Percentiles rank a stretch among this genome's conserved stretches.
Evolutionary conservation across 148 eudicot genomes (phyloP).

Genomic region (Beta vulgaris): DNA sequence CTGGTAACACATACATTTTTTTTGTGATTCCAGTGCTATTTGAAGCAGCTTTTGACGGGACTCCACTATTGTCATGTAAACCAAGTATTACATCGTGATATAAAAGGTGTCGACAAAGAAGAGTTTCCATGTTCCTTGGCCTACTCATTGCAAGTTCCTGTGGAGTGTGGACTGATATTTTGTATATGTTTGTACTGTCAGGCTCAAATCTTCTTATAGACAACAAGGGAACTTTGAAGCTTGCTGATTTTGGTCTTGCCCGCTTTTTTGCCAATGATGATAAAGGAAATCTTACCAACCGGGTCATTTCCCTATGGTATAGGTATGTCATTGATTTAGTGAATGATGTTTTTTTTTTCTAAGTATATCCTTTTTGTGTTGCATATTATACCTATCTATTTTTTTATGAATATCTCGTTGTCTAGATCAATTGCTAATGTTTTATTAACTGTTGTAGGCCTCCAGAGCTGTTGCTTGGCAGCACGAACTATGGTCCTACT

Average conservation of each 20-base stretch:
- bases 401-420: background rate
- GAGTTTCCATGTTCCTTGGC: background rate
- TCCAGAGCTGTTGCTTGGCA: conserved; percentile 90
- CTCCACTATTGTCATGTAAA: conserved; percentile 93
- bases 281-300: conserved; percentile 82
- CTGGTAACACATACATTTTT: background rate
- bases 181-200: conserved; percentile 22
- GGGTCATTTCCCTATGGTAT: conserved; percentile 88
- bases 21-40: conserved; percentile 54
- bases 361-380: too few relatives aligned
- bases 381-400: too few relatives aligned
- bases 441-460: conserved; percentile 48
- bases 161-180: background rate
- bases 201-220: conserved; percentile 88
- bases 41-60: conserved; percentile 89
- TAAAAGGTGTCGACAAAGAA: conserved; percentile 51
- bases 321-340: conserved; percentile 40
- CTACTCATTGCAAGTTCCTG: background rate
- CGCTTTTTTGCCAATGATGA: conserved; percentile 77
- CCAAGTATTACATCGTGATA: conserved; percentile 87
- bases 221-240: conserved; percentile 81
- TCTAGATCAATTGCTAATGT: background rate
- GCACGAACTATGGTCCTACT: too few relatives aligned
- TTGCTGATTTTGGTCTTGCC: conserved; percentile 94
- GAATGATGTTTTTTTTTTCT: background rate